Evolutionary conservation across 1,139 yeast species (phyloP), one percentile per base, ranked within the genome.

Genomic region (Taphrina pruni): DNA sequence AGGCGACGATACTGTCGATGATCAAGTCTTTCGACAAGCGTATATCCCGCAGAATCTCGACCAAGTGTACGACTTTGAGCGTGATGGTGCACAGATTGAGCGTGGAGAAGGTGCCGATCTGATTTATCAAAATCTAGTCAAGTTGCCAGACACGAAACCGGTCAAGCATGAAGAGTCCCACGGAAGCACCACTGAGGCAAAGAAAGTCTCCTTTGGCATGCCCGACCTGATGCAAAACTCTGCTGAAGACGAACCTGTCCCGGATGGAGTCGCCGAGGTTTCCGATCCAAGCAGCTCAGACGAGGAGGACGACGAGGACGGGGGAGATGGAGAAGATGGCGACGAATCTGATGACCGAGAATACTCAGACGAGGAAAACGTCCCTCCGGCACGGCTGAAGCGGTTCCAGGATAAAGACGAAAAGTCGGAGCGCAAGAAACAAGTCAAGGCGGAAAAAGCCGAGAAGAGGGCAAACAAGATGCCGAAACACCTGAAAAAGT

Each of bases 381-480:
- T 57, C 17, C 65, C 54, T 21, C 66, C 75, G 73, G 48, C 77
- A 71, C 84, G 80, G 79, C 52, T 86, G 82, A 65, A 80, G 62
- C 75, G 79, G 84, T 73, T 95, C 96, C 38, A 93, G 90, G 78
- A 87, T 50, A 60, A 88, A 76, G 83, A 83, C 76, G 95, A 90
- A 75, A 96, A 93, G 76, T 89, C 92, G 76, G 88, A 86, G 62
- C 84, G 98, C 69, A 95, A 95, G 78, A 88, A 88, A 75, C 89
- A 88, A 35, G 88, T 91, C 26, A 94, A 91, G 77, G 89, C 87
- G 52, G 91, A 87, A 17, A 90, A 91, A 72, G 89, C 88, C 75
- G 98, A 93, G 75, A 92, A 90, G 80, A 84, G 99, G 71, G 88
- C 91, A 76, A 87, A 87, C 5, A 95, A 95, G 78, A 88, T 94